These are phyloP conservation scores for Neurospora sp. DNA, from an alignment of 495 filamentous ascomycete genomes.

Conservation along the genomic window DNA sequence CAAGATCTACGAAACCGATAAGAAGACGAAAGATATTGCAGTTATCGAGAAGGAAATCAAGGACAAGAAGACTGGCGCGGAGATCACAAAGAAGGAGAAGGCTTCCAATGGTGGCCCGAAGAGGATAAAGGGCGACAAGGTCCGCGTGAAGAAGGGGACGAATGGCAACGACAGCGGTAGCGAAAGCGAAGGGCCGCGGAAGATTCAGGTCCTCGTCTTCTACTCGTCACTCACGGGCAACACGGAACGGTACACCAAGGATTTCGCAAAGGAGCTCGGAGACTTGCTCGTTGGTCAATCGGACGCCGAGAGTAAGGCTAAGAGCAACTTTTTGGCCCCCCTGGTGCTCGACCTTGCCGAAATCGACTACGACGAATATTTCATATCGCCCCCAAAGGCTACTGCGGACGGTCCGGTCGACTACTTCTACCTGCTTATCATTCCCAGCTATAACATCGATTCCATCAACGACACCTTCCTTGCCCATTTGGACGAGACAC, in stretches of 20 bases:
- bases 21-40: constrained; percentile 7
- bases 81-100: constrained; percentile 5
- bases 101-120: constrained; percentile 23
- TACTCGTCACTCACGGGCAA: constrained; percentile 75
- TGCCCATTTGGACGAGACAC: constrained; percentile 76
- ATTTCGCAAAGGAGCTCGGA: constrained; percentile 45
- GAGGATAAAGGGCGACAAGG: constrained; percentile 39
- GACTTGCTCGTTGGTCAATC: constrained; percentile 12
- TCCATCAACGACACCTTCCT: constrained; percentile 75
- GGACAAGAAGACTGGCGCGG: not conserved
- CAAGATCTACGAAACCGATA: constrained; percentile 15
- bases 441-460: constrained; percentile 90
- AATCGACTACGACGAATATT: constrained; percentile 86
- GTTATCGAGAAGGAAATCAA: not conserved
- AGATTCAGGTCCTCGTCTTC: constrained; percentile 73
- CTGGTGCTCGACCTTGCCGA: constrained; percentile 71
- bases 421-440: constrained; percentile 71
- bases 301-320: not conserved
- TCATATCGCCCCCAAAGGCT: constrained; percentile 52
- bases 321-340: constrained; percentile 43
- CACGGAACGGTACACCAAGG: constrained; percentile 58
- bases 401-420: constrained; percentile 28
- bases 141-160: constrained; percentile 19
- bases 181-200: constrained; percentile 13
- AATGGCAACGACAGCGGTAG: constrained; percentile 11